Evolutionary conservation across 768 basidiomycete species (phyloP).

Genomic region (Boletus subcaerulescens): DNA sequence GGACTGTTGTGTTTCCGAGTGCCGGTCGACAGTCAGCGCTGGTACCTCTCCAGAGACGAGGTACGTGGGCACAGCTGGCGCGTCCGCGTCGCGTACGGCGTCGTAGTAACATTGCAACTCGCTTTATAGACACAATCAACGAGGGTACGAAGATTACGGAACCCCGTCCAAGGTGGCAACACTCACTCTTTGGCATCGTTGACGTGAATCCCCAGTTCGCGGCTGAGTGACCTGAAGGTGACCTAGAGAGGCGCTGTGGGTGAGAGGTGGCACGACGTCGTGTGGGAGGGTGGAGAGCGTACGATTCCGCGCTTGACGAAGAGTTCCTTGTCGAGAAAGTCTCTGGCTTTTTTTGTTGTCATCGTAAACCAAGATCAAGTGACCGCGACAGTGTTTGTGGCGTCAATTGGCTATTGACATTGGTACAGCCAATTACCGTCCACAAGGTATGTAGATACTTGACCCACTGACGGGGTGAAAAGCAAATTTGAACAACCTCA

Average conservation of each 20-base stretch:
- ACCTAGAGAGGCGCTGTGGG: constrained; percentile 44
- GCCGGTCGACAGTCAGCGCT: constrained; percentile 12
- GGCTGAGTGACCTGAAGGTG: constrained; percentile 75
- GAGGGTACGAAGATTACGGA: neutral
- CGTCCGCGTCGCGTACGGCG: constrained; percentile 35
- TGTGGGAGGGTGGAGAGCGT: constrained; percentile 9
- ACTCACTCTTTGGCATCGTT: constrained; percentile 73
- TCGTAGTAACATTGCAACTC: constrained; percentile 61
- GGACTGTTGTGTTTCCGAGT: neutral
- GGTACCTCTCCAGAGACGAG: constrained; percentile 57
- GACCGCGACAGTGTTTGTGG: constrained; percentile 1
- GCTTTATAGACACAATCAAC: constrained; percentile 34
- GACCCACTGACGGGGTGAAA: too few species aligned
- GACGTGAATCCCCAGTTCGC: constrained; percentile 68
- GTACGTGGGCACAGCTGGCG: constrained; percentile 57
- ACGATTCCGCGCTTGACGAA: constrained; percentile 44
- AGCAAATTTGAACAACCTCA: too few species aligned
- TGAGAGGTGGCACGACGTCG: neutral
- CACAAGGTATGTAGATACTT: too few species aligned
- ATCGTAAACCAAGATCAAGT: constrained; percentile 5
- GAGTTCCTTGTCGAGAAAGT: constrained; percentile 48
- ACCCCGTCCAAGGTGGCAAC: neutral
- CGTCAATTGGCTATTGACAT: neutral
- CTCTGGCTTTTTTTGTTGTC: constrained; percentile 30
- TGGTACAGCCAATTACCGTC: neutral